These are phyloP conservation scores for Helicosporidium sp. DNA, from an alignment of 139 green algal species.

Conservation along the genomic window DNA sequence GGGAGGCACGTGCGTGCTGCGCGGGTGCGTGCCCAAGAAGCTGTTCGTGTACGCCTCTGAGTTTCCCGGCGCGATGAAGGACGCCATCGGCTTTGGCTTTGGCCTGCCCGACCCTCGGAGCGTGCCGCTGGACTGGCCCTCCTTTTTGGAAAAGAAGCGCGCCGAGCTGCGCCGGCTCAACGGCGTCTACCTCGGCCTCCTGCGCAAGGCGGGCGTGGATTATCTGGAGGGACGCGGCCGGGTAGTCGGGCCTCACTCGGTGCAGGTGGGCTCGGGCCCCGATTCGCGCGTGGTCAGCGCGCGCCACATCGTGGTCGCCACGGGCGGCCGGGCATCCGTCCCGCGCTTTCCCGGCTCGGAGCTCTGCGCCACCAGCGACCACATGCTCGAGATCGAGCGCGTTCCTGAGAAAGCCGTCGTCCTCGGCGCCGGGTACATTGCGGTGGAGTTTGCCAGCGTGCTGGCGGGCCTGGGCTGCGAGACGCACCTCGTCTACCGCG, in stretches of 20 bases:
- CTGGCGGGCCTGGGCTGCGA: constrained; percentile 70
- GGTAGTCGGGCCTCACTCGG: constrained; percentile 65
- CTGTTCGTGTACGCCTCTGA: constrained; percentile 29
- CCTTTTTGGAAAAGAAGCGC: constrained; percentile 30
- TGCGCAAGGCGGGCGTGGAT: constrained; percentile 42
- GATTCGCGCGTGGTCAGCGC: too few relatives aligned
- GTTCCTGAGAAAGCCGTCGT: constrained; percentile 44
- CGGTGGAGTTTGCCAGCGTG: constrained; percentile 89
- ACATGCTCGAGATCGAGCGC: constrained; percentile 61
- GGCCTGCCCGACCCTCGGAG: background rate
- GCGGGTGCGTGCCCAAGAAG: constrained; percentile 62
- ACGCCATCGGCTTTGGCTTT: constrained; percentile 58
- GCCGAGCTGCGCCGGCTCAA: constrained; percentile 84
- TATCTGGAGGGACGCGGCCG: constrained; percentile 56
- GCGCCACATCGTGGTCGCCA: constrained; percentile 78
- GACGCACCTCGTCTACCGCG: constrained; percentile 66
- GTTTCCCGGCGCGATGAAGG: constrained; percentile 41
- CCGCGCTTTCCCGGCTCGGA: constrained; percentile 71
- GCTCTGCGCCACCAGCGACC: constrained; percentile 69
- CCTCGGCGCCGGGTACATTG: constrained; percentile 89
- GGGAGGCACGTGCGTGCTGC: constrained; percentile 63
- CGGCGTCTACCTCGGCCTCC: constrained; percentile 65
- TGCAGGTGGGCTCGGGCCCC: constrained; percentile 41
- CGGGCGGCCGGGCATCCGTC: constrained; percentile 47
- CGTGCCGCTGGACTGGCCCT: constrained; percentile 4